Evolutionary conservation across 139 green algal species (phyloP).

Genomic region (Chlamydomonas schloesseri): DNA sequence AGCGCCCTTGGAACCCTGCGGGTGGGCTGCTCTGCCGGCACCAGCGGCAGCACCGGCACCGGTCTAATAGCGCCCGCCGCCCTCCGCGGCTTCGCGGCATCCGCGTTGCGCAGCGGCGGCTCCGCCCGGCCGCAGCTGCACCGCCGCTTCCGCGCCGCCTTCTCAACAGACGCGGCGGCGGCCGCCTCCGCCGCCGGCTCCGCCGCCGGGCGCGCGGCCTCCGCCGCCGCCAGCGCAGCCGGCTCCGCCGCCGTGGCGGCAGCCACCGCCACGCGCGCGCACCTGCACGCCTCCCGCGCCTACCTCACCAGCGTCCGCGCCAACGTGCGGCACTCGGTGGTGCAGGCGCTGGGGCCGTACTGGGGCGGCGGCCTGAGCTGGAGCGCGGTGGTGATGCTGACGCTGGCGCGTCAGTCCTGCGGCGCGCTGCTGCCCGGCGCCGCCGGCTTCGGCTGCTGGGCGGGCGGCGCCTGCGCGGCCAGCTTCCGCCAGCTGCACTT

Average conservation of each 20-base stretch:
- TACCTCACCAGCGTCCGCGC: slow-evolving; percentile 6
- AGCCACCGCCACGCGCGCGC: neutral
- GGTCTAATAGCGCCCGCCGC: no score
- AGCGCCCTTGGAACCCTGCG: no score
- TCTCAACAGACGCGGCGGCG: neutral
- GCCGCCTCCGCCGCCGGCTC: neutral
- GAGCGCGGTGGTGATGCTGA: neutral
- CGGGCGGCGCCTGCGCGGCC: slow-evolving; percentile 7
- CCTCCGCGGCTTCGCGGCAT: no score
- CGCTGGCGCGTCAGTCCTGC: neutral
- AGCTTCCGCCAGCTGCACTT: slow-evolving; percentile 36
- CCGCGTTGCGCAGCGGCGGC: neutral
- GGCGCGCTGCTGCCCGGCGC: neutral
- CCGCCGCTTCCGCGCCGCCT: neutral
- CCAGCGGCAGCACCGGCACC: no score
- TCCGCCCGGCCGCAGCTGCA: neutral
- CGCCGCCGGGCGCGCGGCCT: neutral
- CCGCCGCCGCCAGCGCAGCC: neutral
- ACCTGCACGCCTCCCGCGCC: neutral
- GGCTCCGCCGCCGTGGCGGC: neutral
- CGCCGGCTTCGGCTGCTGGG: neutral
- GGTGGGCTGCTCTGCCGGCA: no score
- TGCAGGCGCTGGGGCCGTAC: slow-evolving; percentile 32
- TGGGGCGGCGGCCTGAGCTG: slow-evolving; percentile 11
- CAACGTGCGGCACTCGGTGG: neutral